Evolutionary conservation across 805 yeast species (phyloP), one percentile per base, ranked within the genome.

Genomic region (Candida mattraensis): DNA sequence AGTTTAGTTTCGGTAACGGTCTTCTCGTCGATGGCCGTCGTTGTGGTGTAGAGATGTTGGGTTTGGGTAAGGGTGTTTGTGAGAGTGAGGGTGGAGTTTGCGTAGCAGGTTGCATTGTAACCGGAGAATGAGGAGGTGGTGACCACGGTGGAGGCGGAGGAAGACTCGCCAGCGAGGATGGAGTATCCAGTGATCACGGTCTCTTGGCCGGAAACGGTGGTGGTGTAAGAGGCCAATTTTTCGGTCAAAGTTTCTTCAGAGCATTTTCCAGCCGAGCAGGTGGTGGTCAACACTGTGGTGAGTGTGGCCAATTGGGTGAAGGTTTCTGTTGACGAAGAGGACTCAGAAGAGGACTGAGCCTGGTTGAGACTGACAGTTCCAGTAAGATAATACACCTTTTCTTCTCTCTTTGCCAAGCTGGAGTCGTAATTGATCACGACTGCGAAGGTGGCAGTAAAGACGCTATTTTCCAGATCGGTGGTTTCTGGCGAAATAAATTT

Each of bases 141-240:
- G 21, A 35, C 16, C 9, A 38, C 14, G 11, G 42, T 18, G 16
- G 33, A 11, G 11, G 37, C 12, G n/a, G n/a, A n/a, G n/a, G n/a
- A n/a, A n/a, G n/a, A n/a, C n/a, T n/a, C n/a, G 20, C 36, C 40
- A 2, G 47, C 31, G n/a, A 40, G 17, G 28, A 48, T 66, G 45
- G 67, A 61, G 56, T 56, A 61, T 17, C 73, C 66, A 39, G 74
- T 64, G 55, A 58, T 54, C 24, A 61, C 56, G 16, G 70, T 64
- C 31, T 44, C 56, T 15, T 51, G 51, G 18, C 65, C 72, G 35
- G 57, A 45, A 18, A 58, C 55, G 24, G 64, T 57, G 24, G 60
- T 45, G 27, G 70, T 64, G 33, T 40, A 39, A 5, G 49, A 29
- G n/a, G 51, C 24, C 37, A 45, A 28, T 45, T 49, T 47, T 17